Percentiles rank a stretch among this genome's conserved stretches.
Conservation (phyloP, 2,329 filamentous ascomycete genomes). For the Curvularia hawaiiensis region DNA sequence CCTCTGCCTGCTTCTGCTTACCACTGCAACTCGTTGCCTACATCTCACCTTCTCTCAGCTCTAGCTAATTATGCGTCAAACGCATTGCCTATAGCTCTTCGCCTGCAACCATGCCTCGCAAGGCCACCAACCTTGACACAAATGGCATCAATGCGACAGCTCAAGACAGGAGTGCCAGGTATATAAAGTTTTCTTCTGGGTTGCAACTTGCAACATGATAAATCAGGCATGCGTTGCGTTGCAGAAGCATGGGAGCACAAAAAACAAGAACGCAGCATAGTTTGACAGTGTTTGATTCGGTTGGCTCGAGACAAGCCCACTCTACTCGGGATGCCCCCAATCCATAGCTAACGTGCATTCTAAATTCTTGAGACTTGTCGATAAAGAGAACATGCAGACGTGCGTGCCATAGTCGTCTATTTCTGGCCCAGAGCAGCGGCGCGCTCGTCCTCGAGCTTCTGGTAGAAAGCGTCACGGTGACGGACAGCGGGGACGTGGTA, state of each 20-base stretch:
- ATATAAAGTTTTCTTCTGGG: not conserved
- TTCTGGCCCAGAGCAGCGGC: conserved; percentile 53
- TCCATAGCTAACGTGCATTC: conserved; percentile 30
- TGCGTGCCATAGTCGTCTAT: conserved; percentile 18
- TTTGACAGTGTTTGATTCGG: conserved; percentile 18
- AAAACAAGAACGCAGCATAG: not conserved
- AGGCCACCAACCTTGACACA: not conserved
- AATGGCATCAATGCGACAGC: too few relatives aligned
- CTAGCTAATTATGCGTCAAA: not conserved
- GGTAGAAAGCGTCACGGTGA: conserved; percentile 67
- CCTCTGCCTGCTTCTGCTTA: not conserved
- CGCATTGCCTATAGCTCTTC: not conserved
- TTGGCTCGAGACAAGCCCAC: conserved; percentile 30
- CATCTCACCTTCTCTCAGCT: too few relatives aligned
- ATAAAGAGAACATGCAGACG: conserved; percentile 37
- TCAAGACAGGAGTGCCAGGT: not conserved
- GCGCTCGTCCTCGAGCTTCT: conserved; percentile 66
- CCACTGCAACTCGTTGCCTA: not conserved
- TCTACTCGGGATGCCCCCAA: conserved; percentile 41
- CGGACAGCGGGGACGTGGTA: conserved; percentile 69
- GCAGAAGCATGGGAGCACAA: not conserved
- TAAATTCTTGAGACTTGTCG: conserved; percentile 29
- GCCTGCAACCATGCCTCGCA: not conserved
- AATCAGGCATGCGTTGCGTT: not conserved
- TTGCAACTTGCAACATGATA: not conserved